Percentiles rank a stretch among this genome's conserved stretches.
Conservation (phyloP, 2,329 filamentous ascomycete genomes). For the Aspergillus costaricaensis region DNA sequence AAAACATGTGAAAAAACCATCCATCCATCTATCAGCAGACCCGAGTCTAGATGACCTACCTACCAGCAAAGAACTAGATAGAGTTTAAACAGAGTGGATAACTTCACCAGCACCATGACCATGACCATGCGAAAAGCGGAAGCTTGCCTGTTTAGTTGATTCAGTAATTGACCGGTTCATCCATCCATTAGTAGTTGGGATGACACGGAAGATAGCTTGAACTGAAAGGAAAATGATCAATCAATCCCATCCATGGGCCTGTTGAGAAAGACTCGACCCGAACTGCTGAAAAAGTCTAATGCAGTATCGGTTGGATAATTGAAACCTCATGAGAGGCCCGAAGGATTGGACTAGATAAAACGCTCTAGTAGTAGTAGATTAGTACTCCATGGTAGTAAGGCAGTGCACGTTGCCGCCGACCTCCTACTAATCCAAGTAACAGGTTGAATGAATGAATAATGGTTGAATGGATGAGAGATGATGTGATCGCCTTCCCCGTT, state of each 20-base stretch:
- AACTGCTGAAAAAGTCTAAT: neutral
- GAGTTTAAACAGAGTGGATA: no score
- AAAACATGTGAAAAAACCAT: no score
- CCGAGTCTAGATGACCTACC: no score
- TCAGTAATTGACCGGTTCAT: no score
- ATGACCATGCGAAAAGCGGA: no score
- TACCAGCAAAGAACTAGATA: no score
- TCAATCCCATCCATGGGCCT: neutral
- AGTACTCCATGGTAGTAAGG: neutral
- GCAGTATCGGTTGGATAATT: constrained; percentile 4
- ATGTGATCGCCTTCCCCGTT: neutral
- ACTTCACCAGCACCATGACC: no score
- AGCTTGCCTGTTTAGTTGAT: no score
- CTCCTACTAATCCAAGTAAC: neutral
- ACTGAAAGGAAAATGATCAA: neutral
- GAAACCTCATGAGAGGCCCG: neutral
- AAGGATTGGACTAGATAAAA: neutral
- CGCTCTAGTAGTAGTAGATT: neutral
- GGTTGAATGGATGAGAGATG: no score
- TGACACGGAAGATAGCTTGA: neutral
- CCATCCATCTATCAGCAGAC: no score
- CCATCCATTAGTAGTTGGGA: no score
- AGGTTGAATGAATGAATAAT: no score
- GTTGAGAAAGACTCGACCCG: neutral
- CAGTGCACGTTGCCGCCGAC: neutral